Percentiles rank a stretch among this genome's conserved stretches.
phyloP scores from a whole-genome alignment of 2,329 filamentous ascomycete genomes.

The Diplodia intermedia region DNA sequence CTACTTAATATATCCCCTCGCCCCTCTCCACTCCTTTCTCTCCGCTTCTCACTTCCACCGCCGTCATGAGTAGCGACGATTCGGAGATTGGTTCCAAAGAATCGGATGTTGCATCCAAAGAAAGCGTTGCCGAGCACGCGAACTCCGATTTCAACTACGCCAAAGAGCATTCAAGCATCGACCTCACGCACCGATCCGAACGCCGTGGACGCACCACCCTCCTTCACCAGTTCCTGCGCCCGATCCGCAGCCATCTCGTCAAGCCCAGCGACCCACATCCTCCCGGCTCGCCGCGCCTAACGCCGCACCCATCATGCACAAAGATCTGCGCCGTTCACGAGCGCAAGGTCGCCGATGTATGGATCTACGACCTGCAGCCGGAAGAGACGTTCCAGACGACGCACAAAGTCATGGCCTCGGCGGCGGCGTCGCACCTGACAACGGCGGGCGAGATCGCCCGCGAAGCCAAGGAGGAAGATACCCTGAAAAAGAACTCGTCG shows the following conservation, averaged over 20 bases:
- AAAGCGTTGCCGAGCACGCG: background rate
- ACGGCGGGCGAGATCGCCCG: slow-evolving; percentile 20
- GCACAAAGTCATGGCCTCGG: slow-evolving; percentile 30
- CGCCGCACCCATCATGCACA: slow-evolving; percentile 45
- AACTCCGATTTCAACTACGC: background rate
- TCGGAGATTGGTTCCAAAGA: background rate
- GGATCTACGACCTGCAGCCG: slow-evolving; percentile 54
- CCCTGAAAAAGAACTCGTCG: slow-evolving; percentile 24
- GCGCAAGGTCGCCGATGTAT: slow-evolving; percentile 52
- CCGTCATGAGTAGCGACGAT: slow-evolving; percentile 6
- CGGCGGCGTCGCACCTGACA: slow-evolving; percentile 10
- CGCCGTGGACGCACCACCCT: slow-evolving; percentile 51
- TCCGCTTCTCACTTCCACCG: background rate
- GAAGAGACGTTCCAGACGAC: slow-evolving; percentile 25
- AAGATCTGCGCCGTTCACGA: slow-evolving; percentile 49
- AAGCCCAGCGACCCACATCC: slow-evolving; percentile 43
- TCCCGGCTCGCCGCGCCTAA: slow-evolving; percentile 51
- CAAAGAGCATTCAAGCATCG: slow-evolving; percentile 27
- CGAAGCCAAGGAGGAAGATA: slow-evolving; percentile 12
- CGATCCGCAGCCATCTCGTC: slow-evolving; percentile 48
- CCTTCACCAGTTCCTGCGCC: slow-evolving; percentile 48
- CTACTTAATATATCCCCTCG: background rate
- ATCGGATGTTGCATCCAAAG: background rate
- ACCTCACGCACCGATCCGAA: slow-evolving; percentile 44
- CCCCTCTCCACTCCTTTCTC: background rate